phyloP scores from a whole-genome alignment of 1,139 yeast genomes.

The Suhomyces anneliseae region DNA sequence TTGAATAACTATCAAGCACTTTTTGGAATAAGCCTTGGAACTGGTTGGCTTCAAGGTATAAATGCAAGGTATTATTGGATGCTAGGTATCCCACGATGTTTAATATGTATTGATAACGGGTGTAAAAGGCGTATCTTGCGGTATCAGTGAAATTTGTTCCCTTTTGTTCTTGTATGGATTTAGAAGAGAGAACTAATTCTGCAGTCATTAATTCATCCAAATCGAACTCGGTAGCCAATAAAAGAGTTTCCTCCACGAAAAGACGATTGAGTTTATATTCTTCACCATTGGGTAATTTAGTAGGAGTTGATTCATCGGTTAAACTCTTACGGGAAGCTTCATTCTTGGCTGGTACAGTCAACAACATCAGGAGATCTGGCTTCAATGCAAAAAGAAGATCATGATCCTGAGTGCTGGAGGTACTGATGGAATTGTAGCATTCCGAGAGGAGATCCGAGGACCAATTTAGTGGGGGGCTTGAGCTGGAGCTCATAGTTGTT shows the following conservation, averaged over 20 bases:
- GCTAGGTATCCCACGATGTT: constrained; percentile 65
- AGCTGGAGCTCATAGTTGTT: constrained; percentile 9
- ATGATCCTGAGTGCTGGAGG: constrained; percentile 27
- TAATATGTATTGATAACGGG: constrained; percentile 68
- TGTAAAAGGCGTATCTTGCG: constrained; percentile 69
- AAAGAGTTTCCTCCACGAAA: constrained; percentile 55
- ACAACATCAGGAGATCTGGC: constrained; percentile 50
- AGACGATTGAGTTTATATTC: constrained; percentile 67
- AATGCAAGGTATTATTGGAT: constrained; percentile 29
- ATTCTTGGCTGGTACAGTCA: constrained; percentile 53
- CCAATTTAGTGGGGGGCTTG: constrained; percentile 27
- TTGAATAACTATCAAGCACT: constrained; percentile 53
- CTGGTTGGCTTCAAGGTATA: constrained; percentile 18
- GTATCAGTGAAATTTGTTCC: constrained; percentile 63
- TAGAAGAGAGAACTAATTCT: constrained; percentile 41
- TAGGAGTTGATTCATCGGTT: constrained; percentile 48
- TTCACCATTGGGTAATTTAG: constrained; percentile 53
- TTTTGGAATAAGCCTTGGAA: constrained; percentile 31
- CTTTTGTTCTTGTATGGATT: constrained; percentile 40
- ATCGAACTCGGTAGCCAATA: constrained; percentile 47
- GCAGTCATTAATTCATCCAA: constrained; percentile 40
- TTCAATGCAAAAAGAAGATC: constrained; percentile 29
- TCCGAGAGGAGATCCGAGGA: constrained; percentile 33
- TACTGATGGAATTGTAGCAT: constrained; percentile 37
- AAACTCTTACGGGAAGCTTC: constrained; percentile 54